Evolutionary conservation across 805 yeast species (phyloP).

Genomic region (Peterozyma toletana): DNA sequence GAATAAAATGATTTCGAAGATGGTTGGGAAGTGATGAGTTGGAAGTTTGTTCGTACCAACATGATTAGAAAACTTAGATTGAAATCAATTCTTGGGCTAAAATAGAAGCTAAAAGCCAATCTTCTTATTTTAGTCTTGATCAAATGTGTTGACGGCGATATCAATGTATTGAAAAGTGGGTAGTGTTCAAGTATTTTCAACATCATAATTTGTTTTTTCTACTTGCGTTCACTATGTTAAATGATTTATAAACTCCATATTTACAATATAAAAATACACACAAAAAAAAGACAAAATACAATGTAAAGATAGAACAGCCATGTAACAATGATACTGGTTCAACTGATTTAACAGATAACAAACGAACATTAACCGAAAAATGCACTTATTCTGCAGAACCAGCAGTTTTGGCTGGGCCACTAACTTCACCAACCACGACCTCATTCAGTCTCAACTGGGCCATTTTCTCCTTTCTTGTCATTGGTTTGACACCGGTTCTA

Average conservation of each 20-base stretch:
- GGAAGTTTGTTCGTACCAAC: no score
- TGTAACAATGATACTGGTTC: neutral
- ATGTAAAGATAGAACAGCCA: neutral
- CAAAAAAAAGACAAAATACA: neutral
- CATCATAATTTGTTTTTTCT: no score
- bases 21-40: no score
- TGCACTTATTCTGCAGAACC: neutral
- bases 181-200: no score
- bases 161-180: no score
- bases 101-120: no score
- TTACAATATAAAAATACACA: neutral
- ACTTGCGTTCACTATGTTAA: neutral
- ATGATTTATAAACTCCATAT: neutral
- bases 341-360: neutral
- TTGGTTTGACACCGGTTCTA: slow-evolving; percentile 33
- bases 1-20: no score
- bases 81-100: no score
- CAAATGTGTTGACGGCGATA: no score
- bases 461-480: slow-evolving; percentile 40
- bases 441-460: slow-evolving; percentile 61
- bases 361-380: neutral
- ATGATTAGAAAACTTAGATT: no score
- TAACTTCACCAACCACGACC: slow-evolving; percentile 50
- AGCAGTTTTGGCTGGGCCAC: neutral
- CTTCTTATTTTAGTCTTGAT: no score